These are phyloP conservation scores for Fragaria ananassa DNA, from an alignment of 306 rosid genomes.

Conservation along the genomic window DNA sequence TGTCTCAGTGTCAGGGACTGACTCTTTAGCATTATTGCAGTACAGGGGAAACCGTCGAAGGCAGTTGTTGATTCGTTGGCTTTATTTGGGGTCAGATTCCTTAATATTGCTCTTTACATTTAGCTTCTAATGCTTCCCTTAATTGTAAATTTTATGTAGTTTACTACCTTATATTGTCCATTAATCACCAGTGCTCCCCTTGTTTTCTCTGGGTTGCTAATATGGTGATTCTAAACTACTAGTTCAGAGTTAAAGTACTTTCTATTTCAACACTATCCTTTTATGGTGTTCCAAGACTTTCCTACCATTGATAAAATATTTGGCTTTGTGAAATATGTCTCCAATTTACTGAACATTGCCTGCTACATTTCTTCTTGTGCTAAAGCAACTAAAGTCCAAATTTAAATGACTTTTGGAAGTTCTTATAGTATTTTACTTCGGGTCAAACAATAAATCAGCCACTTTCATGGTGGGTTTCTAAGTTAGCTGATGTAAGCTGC, in stretches of 20 bases:
- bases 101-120: conserved; percentile 26
- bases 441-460: neutral
- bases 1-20: conserved; percentile 14
- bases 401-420: neutral
- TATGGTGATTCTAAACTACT: neutral
- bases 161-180: neutral
- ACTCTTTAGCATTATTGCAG: conserved; percentile 55
- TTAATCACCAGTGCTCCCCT: neutral
- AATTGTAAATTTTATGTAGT: conserved; percentile 8
- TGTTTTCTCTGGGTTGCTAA: neutral
- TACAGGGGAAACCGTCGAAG: conserved; percentile 90
- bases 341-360: neutral
- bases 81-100: conserved; percentile 90
- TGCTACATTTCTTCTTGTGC: neutral
- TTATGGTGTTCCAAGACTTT: neutral
- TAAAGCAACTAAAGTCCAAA: neutral
- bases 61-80: conserved; percentile 89
- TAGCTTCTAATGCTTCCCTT: conserved; percentile 15
- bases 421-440: neutral
- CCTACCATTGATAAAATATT: neutral
- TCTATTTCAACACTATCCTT: neutral
- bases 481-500: neutral
- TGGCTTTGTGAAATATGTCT: neutral
- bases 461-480: neutral
- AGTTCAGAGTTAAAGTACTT: neutral